These are phyloP conservation scores for Albatrellus ellisii DNA, from an alignment of 768 basidiomycete species.

Conservation along the genomic window DNA sequence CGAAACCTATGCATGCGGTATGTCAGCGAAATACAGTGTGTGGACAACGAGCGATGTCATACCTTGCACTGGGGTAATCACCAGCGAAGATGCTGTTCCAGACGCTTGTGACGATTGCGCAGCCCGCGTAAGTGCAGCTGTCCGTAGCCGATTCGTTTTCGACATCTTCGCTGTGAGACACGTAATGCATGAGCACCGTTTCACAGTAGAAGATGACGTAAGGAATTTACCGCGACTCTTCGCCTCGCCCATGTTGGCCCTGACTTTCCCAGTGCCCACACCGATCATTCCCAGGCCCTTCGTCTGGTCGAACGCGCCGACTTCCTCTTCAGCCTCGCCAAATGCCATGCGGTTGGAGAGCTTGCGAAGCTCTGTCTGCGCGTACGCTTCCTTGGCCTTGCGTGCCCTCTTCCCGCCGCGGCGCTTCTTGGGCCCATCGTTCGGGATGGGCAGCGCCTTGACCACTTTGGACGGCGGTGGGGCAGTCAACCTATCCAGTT, in stretches of 20 bases:
- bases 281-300: conserved; percentile 98
- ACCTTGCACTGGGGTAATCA: conserved; percentile 96
- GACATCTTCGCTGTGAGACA: conserved; percentile 74
- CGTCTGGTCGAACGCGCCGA: conserved; percentile 95
- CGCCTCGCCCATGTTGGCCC: conserved; percentile 77
- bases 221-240: conserved; percentile 71
- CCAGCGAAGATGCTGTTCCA: conserved; percentile 83
- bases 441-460: conserved; percentile 89
- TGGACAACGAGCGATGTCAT: conserved; percentile 11
- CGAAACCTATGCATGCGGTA: conserved; percentile 58
- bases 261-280: conserved; percentile 71
- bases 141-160: conserved; percentile 85
- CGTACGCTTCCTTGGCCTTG: conserved; percentile 97
- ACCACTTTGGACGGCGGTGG: conserved; percentile 89
- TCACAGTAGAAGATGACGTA: conserved; percentile 1
- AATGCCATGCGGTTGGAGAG: conserved; percentile 95
- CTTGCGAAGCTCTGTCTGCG: conserved; percentile 92
- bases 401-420: conserved; percentile 94
- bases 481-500: conserved; percentile 82
- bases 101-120: conserved; percentile 47
- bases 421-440: conserved; percentile 92
- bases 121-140: conserved; percentile 68
- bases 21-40: neutral
- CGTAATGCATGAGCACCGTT: conserved; percentile 4
- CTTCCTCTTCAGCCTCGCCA: conserved; percentile 91